Conservation (phyloP, 352 stramenopile genomes). For the Phytopythium cucurbitacearum region DNA sequence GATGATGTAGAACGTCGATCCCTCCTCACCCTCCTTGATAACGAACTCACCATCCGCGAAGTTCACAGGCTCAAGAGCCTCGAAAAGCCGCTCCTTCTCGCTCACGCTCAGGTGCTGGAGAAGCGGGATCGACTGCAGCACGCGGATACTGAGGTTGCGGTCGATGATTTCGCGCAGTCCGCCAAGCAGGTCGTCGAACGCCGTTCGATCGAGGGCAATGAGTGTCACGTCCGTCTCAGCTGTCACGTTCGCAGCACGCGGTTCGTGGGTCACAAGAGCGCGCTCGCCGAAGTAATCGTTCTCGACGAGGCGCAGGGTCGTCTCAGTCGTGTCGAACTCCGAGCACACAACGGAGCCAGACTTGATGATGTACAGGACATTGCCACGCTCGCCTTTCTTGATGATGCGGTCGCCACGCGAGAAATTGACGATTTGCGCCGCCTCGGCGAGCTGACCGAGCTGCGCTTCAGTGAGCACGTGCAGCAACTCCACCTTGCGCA, state of each 20-base stretch:
- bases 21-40: slow-evolving; percentile 63
- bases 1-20: slow-evolving; percentile 80
- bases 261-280: slow-evolving; percentile 87
- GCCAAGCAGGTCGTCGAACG: slow-evolving; percentile 92
- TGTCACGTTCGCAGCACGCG: slow-evolving; percentile 86
- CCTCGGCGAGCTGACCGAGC: slow-evolving; percentile 52
- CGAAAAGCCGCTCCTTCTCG: slow-evolving; percentile 65
- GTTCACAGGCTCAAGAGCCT: slow-evolving; percentile 35
- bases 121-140: slow-evolving; percentile 70
- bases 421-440: slow-evolving; percentile 67
- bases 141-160: slow-evolving; percentile 79
- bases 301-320: slow-evolving; percentile 34
- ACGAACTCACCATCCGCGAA: slow-evolving; percentile 58
- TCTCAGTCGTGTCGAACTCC: slow-evolving; percentile 35
- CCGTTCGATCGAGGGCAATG: slow-evolving; percentile 89
- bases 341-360: slow-evolving; percentile 54
- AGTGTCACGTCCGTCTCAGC: slow-evolving; percentile 61
- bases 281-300: slow-evolving; percentile 93
- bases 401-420: slow-evolving; percentile 73
- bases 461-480: slow-evolving; percentile 54
- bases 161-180: slow-evolving; percentile 90
- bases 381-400: slow-evolving; percentile 72
- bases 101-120: slow-evolving; percentile 58
- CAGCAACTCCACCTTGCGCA: slow-evolving; percentile 53
- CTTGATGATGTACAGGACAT: slow-evolving; percentile 88